Evolutionary conservation across 2,329 filamentous ascomycete species (phyloP), one percentile per base, ranked within the genome.

Genomic region (Aspergillus ruber): DNA sequence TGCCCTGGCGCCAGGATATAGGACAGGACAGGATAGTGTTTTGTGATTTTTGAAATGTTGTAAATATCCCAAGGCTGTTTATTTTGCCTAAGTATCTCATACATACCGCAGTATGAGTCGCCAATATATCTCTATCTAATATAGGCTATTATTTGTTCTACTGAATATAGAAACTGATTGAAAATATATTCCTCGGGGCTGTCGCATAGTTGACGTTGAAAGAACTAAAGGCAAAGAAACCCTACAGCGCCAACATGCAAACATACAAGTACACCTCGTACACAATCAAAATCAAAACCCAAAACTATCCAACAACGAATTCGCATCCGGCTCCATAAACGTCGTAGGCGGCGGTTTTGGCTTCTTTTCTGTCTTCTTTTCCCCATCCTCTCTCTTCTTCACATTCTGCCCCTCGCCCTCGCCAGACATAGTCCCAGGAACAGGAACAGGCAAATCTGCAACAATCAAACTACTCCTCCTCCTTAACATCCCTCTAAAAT

Each of bases 271-370:
- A 29, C 25, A 29, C 25, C 2, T n/a, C 4, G 6, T 18, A 27
- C 39, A 20, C 47, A 42, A 17, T 67, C 68, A 20, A 48, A 42
- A 17, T 67, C 68, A 97, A 64, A 97, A 93, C 1, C 91, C 91
- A 77, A 97, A 97, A 65, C 81, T 90, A 74, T 97, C 91, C 58
- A 97, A 75, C 62, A 98, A 70, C 50, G 88, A 91, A 64, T 82
- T 88, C 23, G 87, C 80, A 71, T 95, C 90, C n/a, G 93, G 93
- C 68, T 98, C 93, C 58, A 94, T 79, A 65, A 97, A 97, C 53
- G 85, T 83, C 17, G 85, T 89, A 1, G 89, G 83, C 13, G 84
- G 77, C 12, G 80, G 76, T 59, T 84, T 79, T 51, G 73, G 69
- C 57, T 70, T 68, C 33, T n/a, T 3, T 6, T 36, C 13, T 13